Evolutionary conservation across 1,139 yeast species (phyloP), one percentile per base, ranked within the genome.

Genomic region (Suhomyces wounanorum): DNA sequence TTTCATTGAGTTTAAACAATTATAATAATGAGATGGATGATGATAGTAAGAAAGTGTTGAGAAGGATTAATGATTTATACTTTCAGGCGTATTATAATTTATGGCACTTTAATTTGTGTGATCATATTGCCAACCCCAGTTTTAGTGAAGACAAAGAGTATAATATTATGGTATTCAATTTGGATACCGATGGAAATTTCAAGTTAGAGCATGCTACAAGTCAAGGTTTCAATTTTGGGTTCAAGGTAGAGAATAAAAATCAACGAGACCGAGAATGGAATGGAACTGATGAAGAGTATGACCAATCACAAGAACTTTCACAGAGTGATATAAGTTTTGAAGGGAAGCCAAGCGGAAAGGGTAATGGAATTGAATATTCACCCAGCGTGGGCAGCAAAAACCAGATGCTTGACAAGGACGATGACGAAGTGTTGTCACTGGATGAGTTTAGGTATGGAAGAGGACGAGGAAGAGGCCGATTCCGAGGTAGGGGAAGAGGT

Each of bases 21-120:
- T 44, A 60, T 61, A 57, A 54, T 65, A 52, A 57, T 61, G 58
- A 56, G 21, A 54, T 52, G 14, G 47, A 53, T 4, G 61, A 59
- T 40, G 43, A 49, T 11, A 51, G 59, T 49, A 69, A 67, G 52
- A 61, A 60, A 42, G 58, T 68, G 9, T 57, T 72, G 37, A 68
- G 70, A 48, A 61, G 65, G 50, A 66, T 78, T 48, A 82, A 83
- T 60, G 89, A 84, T 57, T 70, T 79, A 47, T 81, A 84, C 59
- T 81, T 81, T 60, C 73, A 81, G 16, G 84, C 89, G 1, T 86
- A 84, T 64, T 84, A 85, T 59, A 84, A 85, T 61, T 75, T 85
- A 55, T 87, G 95, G 95, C 90, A 87, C 64, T 85, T 85, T 62
- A 87, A 87, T 60, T 68, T 87, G 47, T 83, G 91, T 60, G 94